Evolutionary conservation across 345 rosid species (phyloP).

Genomic region (Camelina hispida): DNA sequence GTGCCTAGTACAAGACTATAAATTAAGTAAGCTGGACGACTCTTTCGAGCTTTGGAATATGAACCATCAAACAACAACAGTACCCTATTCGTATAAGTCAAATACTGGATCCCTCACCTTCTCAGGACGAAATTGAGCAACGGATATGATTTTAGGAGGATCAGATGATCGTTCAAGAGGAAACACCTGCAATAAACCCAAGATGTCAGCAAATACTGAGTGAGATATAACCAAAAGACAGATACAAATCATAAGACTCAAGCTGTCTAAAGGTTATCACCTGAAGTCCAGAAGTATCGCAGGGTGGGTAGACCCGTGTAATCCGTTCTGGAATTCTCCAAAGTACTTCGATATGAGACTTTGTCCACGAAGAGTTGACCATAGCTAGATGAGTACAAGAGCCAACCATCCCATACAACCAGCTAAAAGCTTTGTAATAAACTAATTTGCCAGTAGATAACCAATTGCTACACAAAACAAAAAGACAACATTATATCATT

Average conservation of each 20-base stretch:
- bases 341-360: slow-evolving; percentile 77
- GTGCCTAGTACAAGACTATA: slow-evolving; percentile 70
- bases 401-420: slow-evolving; percentile 90
- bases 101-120: slow-evolving; percentile 69
- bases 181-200: slow-evolving; percentile 56
- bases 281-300: slow-evolving; percentile 97
- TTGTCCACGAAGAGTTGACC: slow-evolving; percentile 99
- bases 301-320: slow-evolving; percentile 88
- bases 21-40: slow-evolving; percentile 36
- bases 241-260: slow-evolving; percentile 3
- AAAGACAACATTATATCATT: background rate
- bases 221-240: slow-evolving; percentile 1
- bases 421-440: slow-evolving; percentile 73
- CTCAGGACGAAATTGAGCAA: slow-evolving; percentile 99
- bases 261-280: slow-evolving; percentile 38
- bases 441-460: slow-evolving; percentile 72
- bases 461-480: slow-evolving; percentile 64
- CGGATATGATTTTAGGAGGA: slow-evolving; percentile 72
- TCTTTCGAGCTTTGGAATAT: slow-evolving; percentile 32
- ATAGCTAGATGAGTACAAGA: slow-evolving; percentile 83
- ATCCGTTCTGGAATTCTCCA: slow-evolving; percentile 75
- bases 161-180: slow-evolving; percentile 73
- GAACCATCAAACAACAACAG: slow-evolving; percentile 42
- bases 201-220: slow-evolving; percentile 22
- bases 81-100: slow-evolving; percentile 47